Evolutionary conservation across 345 rosid genomes (phyloP).

Genomic region (Cochlearia excelsa): DNA sequence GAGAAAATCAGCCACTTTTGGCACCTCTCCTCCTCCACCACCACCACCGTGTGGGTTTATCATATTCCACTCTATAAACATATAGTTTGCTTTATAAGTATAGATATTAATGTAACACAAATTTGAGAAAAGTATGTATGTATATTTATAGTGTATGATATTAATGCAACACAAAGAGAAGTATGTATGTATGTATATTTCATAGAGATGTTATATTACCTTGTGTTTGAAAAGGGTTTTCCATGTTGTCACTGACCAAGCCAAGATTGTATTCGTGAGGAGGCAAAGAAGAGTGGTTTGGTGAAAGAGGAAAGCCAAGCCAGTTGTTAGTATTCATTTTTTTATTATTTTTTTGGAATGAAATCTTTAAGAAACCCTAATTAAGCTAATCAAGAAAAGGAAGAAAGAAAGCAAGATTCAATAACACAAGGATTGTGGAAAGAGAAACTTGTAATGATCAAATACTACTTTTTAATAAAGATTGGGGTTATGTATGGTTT

Average conservation of each 20-base stretch:
- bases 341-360: constrained; percentile 1
- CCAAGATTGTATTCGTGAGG: constrained; percentile 81
- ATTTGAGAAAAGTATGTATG: background rate
- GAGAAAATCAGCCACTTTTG: constrained; percentile 91
- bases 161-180: constrained; percentile 4
- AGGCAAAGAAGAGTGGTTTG: constrained; percentile 66
- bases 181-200: background rate
- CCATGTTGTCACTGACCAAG: constrained; percentile 64
- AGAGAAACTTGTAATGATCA: constrained; percentile 21
- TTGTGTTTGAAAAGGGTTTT: constrained; percentile 84
- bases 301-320: constrained; percentile 96
- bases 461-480: constrained; percentile 30
- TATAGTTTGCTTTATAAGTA: background rate
- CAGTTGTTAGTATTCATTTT: constrained; percentile 94
- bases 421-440: constrained; percentile 19
- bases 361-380: constrained; percentile 1
- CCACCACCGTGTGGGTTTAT: constrained; percentile 53
- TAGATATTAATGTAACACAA: background rate
- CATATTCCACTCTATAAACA: constrained; percentile 70
- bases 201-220: constrained; percentile 40
- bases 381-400: constrained; percentile 26
- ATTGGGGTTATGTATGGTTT: constrained; percentile 10
- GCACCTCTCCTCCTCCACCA: constrained; percentile 52
- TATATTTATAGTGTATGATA: too few relatives aligned
- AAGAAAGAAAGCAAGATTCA: constrained; percentile 23